Base-by-base conservation (phyloP, 2,329 filamentous ascomycete genomes). In the Cladophialophora psammophila region DNA sequence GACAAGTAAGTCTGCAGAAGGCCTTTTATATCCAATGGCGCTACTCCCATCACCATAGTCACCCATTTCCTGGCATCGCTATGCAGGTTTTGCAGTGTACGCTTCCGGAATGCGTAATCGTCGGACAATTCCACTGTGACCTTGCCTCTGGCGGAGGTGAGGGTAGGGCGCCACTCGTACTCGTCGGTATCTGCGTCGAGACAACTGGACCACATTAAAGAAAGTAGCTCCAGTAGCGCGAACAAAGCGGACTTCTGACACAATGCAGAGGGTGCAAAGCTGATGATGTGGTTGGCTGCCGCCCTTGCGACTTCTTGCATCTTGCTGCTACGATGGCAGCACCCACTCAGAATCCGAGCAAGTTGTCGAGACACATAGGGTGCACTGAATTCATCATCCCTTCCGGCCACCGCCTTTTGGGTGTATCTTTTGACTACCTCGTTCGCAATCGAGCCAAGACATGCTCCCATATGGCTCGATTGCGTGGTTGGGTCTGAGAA, bases 131-230 rank as follows among this genome's bases (percentile, higher is more conserved):
- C 91, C 26, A 99, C 87, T 0, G 88, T 89, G 26, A 99, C 91
- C 50, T 91, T 88, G 12, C 91, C 93, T 69, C 91, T 87, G 1
- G 85, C 80, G 0, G 94, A 98, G 3, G 85, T 88, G 76, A 96
- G 96, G 2, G 87, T 89, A 3, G 93, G 91, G 68, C 90, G 89
- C 80, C 93, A 96, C 60, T 93, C 89, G 75, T 98, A 99, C 74
- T 96, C 89, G 73, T 99, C 94, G 0, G 94, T 94, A 77, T 99
- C 95, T 12, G 91, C 91, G 77, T 99, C 94, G 15, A 99, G 83
- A 76, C 95, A 99, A 75, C 93, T 94, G 56, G 88, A 88, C 94
- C 94, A 99, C 90, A 99, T 93, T 34, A 99, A 86, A 3, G 93
- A 94, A 18, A 99, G 82, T 3, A 99, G 86, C 77, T 99, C 96